A percentile compares a stretch with the other conserved stretches of the same genome.
These are phyloP conservation scores for Drosera spatulata DNA, from an alignment of 179 eudicot species.

Conservation along the genomic window DNA sequence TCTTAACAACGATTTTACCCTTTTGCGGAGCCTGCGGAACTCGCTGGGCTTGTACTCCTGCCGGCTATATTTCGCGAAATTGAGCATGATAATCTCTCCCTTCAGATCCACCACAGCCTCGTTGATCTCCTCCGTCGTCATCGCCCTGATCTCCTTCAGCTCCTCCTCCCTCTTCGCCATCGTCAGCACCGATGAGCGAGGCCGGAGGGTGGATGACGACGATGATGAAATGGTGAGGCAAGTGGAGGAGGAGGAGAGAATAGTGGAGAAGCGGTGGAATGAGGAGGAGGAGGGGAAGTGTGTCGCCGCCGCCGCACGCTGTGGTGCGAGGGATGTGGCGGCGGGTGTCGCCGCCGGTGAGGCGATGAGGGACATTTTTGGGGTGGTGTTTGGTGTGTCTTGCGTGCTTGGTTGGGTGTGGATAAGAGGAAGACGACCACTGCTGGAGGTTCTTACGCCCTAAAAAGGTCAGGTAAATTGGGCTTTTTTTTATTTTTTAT, in stretches of 20 bases:
- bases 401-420: too few species aligned
- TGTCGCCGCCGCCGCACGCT: too few species aligned
- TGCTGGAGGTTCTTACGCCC: too few species aligned
- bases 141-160: constrained; percentile 60
- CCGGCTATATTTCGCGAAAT: constrained; percentile 56
- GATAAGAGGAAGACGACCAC: too few species aligned
- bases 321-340: too few species aligned
- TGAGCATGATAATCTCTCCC: constrained; percentile 85
- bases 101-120: constrained; percentile 73
- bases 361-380: too few species aligned
- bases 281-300: too few species aligned
- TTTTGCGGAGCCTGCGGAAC: constrained; percentile 70
- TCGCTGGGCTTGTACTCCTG: constrained; percentile 81
- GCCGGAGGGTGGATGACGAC: constrained; percentile 11
- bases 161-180: constrained; percentile 77
- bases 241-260: neutral
- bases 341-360: too few species aligned
- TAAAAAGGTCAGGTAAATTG: too few species aligned
- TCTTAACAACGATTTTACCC: constrained; percentile 22
- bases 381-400: too few species aligned
- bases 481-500: too few species aligned
- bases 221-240: constrained; percentile 7
- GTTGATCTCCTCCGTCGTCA: constrained; percentile 53
- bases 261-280: too few species aligned
- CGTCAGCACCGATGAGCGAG: constrained; percentile 32